Evolutionary conservation across 176 grass and related monocot species (phyloP).

Genomic region (Carex pumila): DNA sequence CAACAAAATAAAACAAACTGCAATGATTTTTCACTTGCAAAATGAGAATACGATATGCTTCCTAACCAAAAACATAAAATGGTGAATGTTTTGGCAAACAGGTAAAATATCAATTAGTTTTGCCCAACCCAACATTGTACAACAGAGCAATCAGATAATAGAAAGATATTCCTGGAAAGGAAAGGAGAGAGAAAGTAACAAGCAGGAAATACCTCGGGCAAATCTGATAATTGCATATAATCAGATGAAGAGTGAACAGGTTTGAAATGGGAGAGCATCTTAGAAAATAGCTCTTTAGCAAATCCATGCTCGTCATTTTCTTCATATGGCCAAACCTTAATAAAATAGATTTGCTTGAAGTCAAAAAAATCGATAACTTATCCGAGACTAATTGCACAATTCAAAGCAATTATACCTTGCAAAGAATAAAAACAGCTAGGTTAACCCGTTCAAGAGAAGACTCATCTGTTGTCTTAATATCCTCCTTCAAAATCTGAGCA

Average conservation of each 20-base stretch:
- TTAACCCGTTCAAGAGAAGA: constrained; percentile 58
- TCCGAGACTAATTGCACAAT: neutral
- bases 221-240: constrained; percentile 56
- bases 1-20: neutral
- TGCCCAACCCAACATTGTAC: neutral
- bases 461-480: constrained; percentile 57
- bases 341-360: constrained; percentile 7
- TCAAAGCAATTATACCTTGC: constrained; percentile 51
- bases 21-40: neutral
- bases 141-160: neutral
- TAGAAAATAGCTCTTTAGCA: constrained; percentile 70
- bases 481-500: constrained; percentile 65
- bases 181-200: neutral
- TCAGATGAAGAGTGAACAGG: constrained; percentile 44
- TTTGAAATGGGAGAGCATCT: constrained; percentile 63
- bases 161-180: neutral
- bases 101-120: neutral
- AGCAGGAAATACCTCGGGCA: constrained; percentile 51
- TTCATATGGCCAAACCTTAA: constrained; percentile 85
- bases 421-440: constrained; percentile 80
- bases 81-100: neutral
- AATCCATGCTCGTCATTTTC: constrained; percentile 85
- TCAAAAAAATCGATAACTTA: neutral
- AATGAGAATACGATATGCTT: neutral
- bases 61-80: neutral